Base-by-base conservation (phyloP, 768 basidiomycete genomes). In the Calocybe gangraenosa region DNA sequence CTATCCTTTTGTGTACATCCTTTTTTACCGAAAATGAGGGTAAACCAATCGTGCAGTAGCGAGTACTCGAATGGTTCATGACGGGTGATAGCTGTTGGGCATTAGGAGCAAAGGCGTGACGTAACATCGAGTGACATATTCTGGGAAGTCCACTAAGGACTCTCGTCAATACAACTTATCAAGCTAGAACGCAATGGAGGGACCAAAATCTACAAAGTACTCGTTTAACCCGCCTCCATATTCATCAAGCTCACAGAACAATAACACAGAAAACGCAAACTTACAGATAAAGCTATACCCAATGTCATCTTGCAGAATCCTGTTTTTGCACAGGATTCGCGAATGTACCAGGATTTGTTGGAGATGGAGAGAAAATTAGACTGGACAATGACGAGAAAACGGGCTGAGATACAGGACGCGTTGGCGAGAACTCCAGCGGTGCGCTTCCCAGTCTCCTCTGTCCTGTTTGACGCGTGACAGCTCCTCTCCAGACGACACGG, bases 341-440 rank as follows among this genome's bases (percentile, higher is more conserved):
- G 70, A 47, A 89, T 94, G 78, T 96, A 95, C 64, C 80, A 84
- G 48, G 83, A 89, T 55, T 69, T 96, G 32, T 64, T 93, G 20
- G 84, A 87, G 52, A 90, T 90, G 81, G 93, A 96, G 61, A 78
- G 87, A 47, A 89, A 86, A 60, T 69, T 97, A 13, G 93, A 97
- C 64, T 96, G 94, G 94, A 94, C 92, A 3, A 86, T 94, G 74
- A 82, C 81, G 60, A 74, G 94, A 60, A 95, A 95, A 66, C 81
- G 77, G 54, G 85, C 85, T 8, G 93, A 97, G 60, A 82, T 97
- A 23, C 88, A 92, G 58, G 93, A 97, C 59, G 82, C 91, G n/a
- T 60, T 94, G 37, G 76, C 77, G 17, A 76, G 84, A 47, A 82
- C 78, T 25, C 81, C 86, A 15, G 79, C 82, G 3, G 92, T 91